Evolutionary conservation across 345 rosid genomes (phyloP).

Genomic region (Salix brachista): DNA sequence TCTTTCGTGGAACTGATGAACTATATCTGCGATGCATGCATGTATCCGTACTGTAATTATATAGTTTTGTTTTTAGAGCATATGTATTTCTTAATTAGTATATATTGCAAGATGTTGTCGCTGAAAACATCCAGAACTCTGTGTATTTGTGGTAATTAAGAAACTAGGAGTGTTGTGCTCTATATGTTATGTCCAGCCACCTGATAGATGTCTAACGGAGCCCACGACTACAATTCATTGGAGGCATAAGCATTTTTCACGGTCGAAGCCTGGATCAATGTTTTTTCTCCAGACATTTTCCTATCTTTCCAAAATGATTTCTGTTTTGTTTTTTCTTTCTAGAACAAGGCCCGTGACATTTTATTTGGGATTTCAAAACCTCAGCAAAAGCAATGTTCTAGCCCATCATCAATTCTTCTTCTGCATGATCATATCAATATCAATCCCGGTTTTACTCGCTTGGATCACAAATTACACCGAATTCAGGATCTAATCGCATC

Average conservation of each 20-base stretch:
- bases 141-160: no score
- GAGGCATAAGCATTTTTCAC: neutral
- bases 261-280: no score
- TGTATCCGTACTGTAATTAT: neutral
- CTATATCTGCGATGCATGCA: no score
- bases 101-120: neutral
- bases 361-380: neutral
- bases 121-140: neutral
- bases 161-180: no score
- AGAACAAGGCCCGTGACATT: no score
- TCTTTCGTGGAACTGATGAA: constrained; percentile 30
- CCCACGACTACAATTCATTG: neutral
- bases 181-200: neutral
- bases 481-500: no score
- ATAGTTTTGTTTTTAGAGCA: neutral
- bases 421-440: neutral
- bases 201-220: neutral
- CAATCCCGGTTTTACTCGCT: no score
- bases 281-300: no score
- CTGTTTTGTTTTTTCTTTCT: no score
- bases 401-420: neutral
- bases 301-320: no score
- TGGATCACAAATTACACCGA: no score
- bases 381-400: neutral
- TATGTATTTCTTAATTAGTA: neutral